Conservation (phyloP, 768 basidiomycete genomes). For the Lentinula lateritia region DNA sequence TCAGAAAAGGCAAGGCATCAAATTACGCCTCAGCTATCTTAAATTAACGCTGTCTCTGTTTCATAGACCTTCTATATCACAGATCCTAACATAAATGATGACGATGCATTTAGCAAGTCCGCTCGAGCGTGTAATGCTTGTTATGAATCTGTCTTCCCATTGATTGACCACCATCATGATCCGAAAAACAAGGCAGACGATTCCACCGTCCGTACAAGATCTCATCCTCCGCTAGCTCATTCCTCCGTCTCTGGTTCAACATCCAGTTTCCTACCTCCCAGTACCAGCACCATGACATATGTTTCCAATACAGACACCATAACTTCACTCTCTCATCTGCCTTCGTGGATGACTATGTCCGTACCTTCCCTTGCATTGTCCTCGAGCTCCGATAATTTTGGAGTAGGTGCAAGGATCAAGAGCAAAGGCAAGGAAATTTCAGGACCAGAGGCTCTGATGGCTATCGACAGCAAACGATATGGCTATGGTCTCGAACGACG, state of each 20-base stretch:
- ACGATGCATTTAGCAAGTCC: conserved; percentile 35
- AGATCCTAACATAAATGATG: conserved; percentile 42
- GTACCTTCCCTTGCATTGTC: conserved; percentile 27
- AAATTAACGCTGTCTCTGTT: background rate
- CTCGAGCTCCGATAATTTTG: conserved; percentile 20
- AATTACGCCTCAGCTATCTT: background rate
- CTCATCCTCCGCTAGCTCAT: background rate
- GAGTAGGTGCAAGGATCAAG: background rate
- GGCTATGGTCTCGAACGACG: background rate
- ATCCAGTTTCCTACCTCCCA: background rate
- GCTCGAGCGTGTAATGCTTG: conserved; percentile 84
- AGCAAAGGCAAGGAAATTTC: background rate
- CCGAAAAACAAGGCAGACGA: conserved; percentile 1
- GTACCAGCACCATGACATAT: background rate
- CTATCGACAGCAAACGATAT: conserved; percentile 23
- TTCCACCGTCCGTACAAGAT: conserved; percentile 5
- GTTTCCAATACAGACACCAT: conserved; percentile 29
- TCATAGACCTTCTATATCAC: conserved; percentile 78
- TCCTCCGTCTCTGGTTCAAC: background rate
- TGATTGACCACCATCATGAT: conserved; percentile 31
- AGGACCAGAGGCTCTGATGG: conserved; percentile 42
- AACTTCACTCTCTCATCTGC: conserved; percentile 46
- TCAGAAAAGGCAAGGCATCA: conserved; percentile 58
- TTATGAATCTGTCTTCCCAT: conserved; percentile 80
- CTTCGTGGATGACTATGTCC: conserved; percentile 48